phyloP scores from a whole-genome alignment of 1,139 yeast species.

The Geotrichum reessii region DNA sequence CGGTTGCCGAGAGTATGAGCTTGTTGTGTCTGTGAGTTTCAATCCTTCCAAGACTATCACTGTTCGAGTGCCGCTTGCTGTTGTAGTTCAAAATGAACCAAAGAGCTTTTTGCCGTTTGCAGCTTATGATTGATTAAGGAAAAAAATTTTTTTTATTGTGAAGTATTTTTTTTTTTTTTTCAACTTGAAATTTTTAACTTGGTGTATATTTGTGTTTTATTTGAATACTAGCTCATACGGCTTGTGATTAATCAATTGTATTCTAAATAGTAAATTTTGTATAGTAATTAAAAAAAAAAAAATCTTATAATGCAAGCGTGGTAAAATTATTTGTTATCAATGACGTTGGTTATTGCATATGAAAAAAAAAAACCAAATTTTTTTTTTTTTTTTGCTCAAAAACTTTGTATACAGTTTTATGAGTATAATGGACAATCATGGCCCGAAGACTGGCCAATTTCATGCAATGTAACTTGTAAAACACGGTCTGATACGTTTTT shows the following conservation, averaged over 20 bases:
- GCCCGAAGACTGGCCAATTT: no score
- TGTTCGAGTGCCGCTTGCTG: slow-evolving; percentile 9
- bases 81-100: background rate
- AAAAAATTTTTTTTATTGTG: background rate
- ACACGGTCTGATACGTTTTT: no score
- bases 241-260: no score
- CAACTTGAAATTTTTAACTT: background rate
- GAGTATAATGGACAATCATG: no score
- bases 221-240: no score
- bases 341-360: no score
- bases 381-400: background rate
- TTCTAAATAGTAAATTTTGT: no score
- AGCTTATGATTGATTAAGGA: background rate
- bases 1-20: slow-evolving; percentile 12
- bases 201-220: background rate
- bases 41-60: slow-evolving; percentile 2
- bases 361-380: no score
- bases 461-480: background rate
- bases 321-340: no score
- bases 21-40: slow-evolving; percentile 5
- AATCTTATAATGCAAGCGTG: no score
- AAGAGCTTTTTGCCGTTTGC: background rate
- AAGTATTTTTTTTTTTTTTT: background rate
- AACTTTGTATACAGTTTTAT: no score
- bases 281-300: no score